phyloP scores from a whole-genome alignment of 2,329 filamentous ascomycete genomes.

The Neofusicoccum sp. region DNA sequence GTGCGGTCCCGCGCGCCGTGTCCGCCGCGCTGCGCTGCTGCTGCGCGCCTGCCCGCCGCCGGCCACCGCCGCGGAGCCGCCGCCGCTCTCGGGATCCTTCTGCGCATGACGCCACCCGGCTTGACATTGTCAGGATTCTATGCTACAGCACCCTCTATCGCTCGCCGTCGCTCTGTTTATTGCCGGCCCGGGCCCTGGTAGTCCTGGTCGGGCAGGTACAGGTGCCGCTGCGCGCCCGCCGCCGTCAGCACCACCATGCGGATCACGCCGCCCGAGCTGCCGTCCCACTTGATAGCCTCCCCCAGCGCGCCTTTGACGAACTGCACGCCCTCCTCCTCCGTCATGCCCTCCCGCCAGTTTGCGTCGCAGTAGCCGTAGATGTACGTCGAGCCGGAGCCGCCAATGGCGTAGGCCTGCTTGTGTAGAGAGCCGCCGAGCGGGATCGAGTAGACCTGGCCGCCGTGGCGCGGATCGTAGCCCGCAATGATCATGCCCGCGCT shows the following conservation, averaged over 20 bases:
- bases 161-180: conserved; percentile 23
- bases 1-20: conserved; percentile 2
- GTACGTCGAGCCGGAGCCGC: conserved; percentile 95
- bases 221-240: conserved; percentile 83
- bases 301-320: conserved; percentile 90
- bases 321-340: conserved; percentile 80
- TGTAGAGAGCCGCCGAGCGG: conserved; percentile 94
- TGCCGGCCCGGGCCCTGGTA: conserved; percentile 70
- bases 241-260: conserved; percentile 94
- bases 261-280: conserved; percentile 96
- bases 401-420: conserved; percentile 95
- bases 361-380: conserved; percentile 99
- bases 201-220: conserved; percentile 85
- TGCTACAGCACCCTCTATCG: conserved; percentile 12
- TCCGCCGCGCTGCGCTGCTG: conserved; percentile 17
- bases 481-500: conserved; percentile 97
- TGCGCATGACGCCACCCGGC: conserved; percentile 8
- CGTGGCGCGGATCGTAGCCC: conserved; percentile 93
- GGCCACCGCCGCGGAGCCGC: neutral
- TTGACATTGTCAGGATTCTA: conserved; percentile 16
- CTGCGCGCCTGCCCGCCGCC: neutral
- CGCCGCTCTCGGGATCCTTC: neutral
- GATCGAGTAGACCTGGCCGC: conserved; percentile 96
- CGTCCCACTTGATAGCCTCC: conserved; percentile 99
- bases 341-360: conserved; percentile 94